These are phyloP conservation scores for Lasiodiplodia sp. DNA, from an alignment of 2,329 filamentous ascomycete species.

Conservation along the genomic window DNA sequence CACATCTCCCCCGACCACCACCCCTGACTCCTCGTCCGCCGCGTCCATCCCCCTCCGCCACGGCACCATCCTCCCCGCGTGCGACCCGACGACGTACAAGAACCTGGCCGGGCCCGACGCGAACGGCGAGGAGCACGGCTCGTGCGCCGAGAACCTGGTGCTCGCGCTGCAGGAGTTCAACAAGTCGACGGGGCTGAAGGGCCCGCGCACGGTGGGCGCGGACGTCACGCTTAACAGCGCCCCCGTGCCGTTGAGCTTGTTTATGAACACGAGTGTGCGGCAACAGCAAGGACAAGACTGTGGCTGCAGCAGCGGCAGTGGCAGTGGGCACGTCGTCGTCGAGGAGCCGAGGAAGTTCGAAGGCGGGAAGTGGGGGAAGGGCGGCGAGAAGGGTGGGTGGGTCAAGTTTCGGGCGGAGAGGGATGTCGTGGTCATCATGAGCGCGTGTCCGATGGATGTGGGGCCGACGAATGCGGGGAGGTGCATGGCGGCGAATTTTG, in stretches of 20 bases:
- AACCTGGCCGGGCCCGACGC: constrained; percentile 44
- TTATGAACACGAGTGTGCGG: constrained; percentile 44
- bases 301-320: not conserved
- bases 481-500: constrained; percentile 50
- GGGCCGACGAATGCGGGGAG: constrained; percentile 46
- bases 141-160: constrained; percentile 58
- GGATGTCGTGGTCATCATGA: constrained; percentile 47
- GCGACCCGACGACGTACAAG: constrained; percentile 54
- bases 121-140: constrained; percentile 55
- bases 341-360: constrained; percentile 38
- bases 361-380: constrained; percentile 10
- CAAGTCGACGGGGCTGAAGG: constrained; percentile 55
- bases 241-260: constrained; percentile 56
- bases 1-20: constrained; percentile 45
- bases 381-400: constrained; percentile 44
- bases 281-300: not conserved
- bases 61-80: constrained; percentile 57
- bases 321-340: constrained; percentile 35
- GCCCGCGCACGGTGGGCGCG: constrained; percentile 54
- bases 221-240: constrained; percentile 58
- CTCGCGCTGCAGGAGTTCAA: constrained; percentile 58
- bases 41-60: constrained; percentile 49
- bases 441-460: constrained; percentile 49
- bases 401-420: constrained; percentile 46
- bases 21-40: constrained; percentile 42